Conservation (phyloP, 495 filamentous ascomycete species). For the Xanthoparmelia taractica region DNA sequence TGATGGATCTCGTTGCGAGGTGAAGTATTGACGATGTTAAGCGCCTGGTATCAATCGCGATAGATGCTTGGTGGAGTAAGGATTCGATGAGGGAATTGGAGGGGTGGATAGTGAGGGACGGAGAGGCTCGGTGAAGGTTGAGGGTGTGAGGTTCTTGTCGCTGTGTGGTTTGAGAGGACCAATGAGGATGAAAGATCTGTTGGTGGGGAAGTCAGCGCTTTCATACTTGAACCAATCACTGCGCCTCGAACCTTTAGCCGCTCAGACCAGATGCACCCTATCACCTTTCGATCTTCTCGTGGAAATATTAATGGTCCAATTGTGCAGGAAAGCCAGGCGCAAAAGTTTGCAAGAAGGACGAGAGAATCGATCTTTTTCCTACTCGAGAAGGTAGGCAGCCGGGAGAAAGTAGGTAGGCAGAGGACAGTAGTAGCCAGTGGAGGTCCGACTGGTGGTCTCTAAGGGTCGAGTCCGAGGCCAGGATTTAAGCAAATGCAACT, state of each 20-base stretch:
- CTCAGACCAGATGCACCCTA: slow-evolving; percentile 16
- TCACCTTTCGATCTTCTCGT: neutral
- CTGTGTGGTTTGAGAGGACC: slow-evolving; percentile 10
- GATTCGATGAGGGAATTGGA: neutral
- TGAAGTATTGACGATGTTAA: neutral
- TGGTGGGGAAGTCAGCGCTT: slow-evolving; percentile 20
- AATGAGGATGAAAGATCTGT: slow-evolving; percentile 18
- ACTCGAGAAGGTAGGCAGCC: neutral
- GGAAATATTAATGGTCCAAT: neutral
- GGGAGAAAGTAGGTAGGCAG: neutral
- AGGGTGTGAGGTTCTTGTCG: neutral
- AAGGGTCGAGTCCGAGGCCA: neutral
- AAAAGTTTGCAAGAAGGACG: neutral
- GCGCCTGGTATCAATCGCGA: slow-evolving; percentile 4
- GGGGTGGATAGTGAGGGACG: slow-evolving; percentile 9
- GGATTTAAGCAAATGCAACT: neutral
- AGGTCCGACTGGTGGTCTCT: neutral
- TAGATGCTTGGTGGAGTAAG: neutral
- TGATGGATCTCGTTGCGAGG: neutral
- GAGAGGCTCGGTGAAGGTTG: slow-evolving; percentile 6
- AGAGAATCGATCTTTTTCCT: neutral
- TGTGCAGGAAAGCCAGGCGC: neutral
- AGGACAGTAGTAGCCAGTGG: neutral
- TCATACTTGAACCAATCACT: slow-evolving; percentile 9
- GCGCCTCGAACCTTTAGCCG: slow-evolving; percentile 12